phyloP scores from a whole-genome alignment of 148 eudicot species.

The Rhododendron molle region DNA sequence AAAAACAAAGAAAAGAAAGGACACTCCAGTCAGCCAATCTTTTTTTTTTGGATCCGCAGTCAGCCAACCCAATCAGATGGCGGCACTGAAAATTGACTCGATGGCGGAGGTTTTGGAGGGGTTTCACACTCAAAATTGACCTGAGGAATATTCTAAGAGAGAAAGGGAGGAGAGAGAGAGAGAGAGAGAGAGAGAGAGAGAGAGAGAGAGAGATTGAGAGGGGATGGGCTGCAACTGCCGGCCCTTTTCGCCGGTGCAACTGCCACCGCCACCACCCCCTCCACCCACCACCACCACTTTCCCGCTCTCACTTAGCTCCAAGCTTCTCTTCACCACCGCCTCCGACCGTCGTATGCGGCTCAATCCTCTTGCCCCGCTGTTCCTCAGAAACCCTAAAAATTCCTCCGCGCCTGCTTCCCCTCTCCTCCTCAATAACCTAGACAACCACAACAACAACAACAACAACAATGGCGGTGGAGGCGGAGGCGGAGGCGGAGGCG shows the following conservation, averaged over 20 bases:
- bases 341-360: neutral
- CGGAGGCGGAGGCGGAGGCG: constrained; percentile 22
- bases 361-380: neutral
- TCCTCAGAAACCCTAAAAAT: neutral
- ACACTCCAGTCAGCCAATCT: no score
- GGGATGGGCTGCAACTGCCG: constrained; percentile 16
- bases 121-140: neutral
- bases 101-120: no score
- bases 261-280: neutral
- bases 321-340: neutral
- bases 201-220: neutral
- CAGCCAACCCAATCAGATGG: no score
- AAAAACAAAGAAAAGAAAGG: no score
- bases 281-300: neutral
- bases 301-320: neutral
- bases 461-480: constrained; percentile 21
- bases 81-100: no score
- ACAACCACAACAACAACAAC: neutral
- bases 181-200: neutral
- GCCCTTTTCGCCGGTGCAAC: constrained; percentile 13
- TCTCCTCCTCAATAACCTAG: neutral
- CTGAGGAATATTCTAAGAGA: no score
- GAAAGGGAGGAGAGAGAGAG: neutral
- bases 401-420: neutral
- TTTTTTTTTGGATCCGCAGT: no score